Percentiles rank a stretch among this genome's conserved stretches.
phyloP scores from a whole-genome alignment of 768 basidiomycete species.

The Calocera cornea region DNA sequence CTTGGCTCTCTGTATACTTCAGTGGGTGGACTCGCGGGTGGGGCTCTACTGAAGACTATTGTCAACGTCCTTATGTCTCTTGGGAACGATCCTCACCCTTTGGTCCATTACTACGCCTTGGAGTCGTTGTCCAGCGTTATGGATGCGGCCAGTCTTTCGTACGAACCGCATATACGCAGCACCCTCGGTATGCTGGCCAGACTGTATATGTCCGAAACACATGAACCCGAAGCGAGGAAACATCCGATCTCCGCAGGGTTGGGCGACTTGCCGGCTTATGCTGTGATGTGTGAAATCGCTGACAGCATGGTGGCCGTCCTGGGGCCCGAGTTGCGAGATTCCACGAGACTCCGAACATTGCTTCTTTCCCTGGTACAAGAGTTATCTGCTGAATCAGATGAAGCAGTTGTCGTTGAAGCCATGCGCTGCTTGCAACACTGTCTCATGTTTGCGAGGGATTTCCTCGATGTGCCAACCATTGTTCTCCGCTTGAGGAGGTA shows the following conservation, averaged over 20 bases:
- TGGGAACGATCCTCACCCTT: slow-evolving; percentile 88
- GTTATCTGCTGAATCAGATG: slow-evolving; percentile 73
- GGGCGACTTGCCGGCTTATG: slow-evolving; percentile 84
- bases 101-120: slow-evolving; percentile 89
- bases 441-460: slow-evolving; percentile 84
- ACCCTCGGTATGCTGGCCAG: slow-evolving; percentile 85
- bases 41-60: slow-evolving; percentile 86
- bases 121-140: slow-evolving; percentile 75
- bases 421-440: slow-evolving; percentile 95
- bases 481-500: slow-evolving; percentile 66
- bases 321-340: slow-evolving; percentile 91
- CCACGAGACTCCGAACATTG: slow-evolving; percentile 58
- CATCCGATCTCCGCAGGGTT: slow-evolving; percentile 69
- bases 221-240: slow-evolving; percentile 85
- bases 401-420: slow-evolving; percentile 79
- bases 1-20: slow-evolving; percentile 85
- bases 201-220: slow-evolving; percentile 76
- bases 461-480: slow-evolving; percentile 66
- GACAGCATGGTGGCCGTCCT: slow-evolving; percentile 88
- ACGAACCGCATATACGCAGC: slow-evolving; percentile 73
- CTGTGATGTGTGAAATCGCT: slow-evolving; percentile 79
- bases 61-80: slow-evolving; percentile 92
- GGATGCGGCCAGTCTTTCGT: slow-evolving; percentile 81
- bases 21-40: slow-evolving; percentile 89
- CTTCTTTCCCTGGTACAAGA: slow-evolving; percentile 76